Base-by-base conservation (phyloP, 805 yeast genomes). In the Isabelozyma gotoi region DNA sequence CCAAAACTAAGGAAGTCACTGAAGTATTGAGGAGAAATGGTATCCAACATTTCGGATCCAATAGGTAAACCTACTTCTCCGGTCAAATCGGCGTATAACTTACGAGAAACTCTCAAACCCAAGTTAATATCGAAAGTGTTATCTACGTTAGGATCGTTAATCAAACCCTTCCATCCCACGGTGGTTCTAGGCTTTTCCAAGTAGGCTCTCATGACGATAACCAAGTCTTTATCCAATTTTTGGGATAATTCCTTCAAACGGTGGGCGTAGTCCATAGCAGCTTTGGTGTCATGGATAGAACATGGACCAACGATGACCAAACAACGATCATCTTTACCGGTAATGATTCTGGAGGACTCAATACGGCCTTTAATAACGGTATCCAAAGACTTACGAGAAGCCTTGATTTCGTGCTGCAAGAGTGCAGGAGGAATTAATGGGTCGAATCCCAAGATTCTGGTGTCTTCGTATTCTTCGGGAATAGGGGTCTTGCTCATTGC, bases 141-240 rank as follows among this genome's bases (percentile, higher is more conserved):
- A 68, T 92, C 88, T 48, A 92, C 81, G 60, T 92, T 96, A 38
- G 99, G 99, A 69, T 92, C 99, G 67, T 92, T 92, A 64, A 92
- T 90, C 59, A 92, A 76, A 58, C 99, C 99, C 71, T 92, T 92
- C 99, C 99, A 92, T 52, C 99, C 99, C 43, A 92, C 98, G 18
- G 98, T 92, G 50, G 99, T 92, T 76, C 99, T 85, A 59, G 99
- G 99, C 71, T 92, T 92, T 73, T 92, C 99, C 55, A 92, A 77
- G 78, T 92, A 92, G 5, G 98, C 98, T 74, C 99, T 85, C 99
- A 92, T 92, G 51, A 92, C 80, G 46, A 92, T 79, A 43, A 84
- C 85, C 44, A 92, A 76, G 52, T 92, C 98, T 42, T 75, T 80
- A 48, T 81, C 67, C 50, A 88, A 77, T 65, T 87, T 88, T 31